A percentile compares a stretch with the other conserved stretches of the same genome.
Evolutionary conservation across 176 grass and related monocot species (phyloP).

Genomic region (Triticum turgidum): DNA sequence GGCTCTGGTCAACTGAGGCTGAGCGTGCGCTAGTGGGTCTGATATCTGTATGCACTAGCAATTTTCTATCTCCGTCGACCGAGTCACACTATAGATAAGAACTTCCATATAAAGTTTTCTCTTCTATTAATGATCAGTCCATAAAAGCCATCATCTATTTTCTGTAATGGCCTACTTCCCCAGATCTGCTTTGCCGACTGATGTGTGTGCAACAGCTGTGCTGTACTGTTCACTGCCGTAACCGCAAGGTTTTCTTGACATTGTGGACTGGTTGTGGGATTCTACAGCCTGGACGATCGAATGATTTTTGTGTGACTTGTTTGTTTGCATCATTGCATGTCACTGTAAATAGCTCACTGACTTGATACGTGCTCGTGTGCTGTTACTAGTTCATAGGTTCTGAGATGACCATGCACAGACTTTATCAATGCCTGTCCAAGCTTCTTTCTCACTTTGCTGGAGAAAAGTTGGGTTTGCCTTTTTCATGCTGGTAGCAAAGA

Average conservation of each 20-base stretch:
- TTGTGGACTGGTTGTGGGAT: not conserved
- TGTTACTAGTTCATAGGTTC: not conserved
- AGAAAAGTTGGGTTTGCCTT: not conserved
- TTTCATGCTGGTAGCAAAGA: slow-evolving; percentile 2
- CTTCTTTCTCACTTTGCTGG: slow-evolving; percentile 21
- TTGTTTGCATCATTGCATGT: slow-evolving; percentile 12
- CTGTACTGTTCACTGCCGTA: slow-evolving; percentile 3
- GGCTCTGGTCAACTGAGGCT: slow-evolving; percentile 54
- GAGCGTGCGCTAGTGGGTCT: slow-evolving; percentile 68
- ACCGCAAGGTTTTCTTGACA: not conserved
- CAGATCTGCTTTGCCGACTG: slow-evolving; percentile 10
- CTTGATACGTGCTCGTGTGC: not conserved
- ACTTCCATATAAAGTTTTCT: slow-evolving; percentile 29
- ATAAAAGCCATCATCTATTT: not conserved
- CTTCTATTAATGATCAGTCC: slow-evolving; percentile 14
- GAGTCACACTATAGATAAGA: slow-evolving; percentile 42
- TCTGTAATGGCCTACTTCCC: slow-evolving; percentile 10
- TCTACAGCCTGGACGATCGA: not conserved
- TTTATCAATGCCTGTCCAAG: not conserved
- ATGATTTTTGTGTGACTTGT: not conserved
- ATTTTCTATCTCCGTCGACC: slow-evolving; percentile 26
- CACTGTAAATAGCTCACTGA: not conserved
- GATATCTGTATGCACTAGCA: slow-evolving; percentile 35
- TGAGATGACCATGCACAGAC: not conserved
- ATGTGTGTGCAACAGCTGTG: slow-evolving; percentile 15